Percentiles rank a stretch among this genome's conserved stretches.
Conservation (phyloP, 768 basidiomycete genomes). For the Termitomyces sp. region DNA sequence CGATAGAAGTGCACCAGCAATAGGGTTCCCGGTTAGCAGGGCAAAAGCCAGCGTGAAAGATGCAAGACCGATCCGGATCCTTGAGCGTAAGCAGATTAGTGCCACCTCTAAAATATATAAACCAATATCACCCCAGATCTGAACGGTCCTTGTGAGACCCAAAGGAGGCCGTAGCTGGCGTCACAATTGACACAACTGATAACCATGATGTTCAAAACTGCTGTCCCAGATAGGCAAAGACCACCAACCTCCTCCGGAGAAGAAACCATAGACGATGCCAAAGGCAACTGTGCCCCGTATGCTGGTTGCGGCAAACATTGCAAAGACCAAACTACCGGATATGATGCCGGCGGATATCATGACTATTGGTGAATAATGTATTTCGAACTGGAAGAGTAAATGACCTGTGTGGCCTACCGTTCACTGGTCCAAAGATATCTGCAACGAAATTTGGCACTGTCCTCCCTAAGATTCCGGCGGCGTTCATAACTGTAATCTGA, state of each 20-base stretch:
- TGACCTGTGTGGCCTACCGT: slow-evolving; percentile 25
- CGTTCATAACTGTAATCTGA: slow-evolving; percentile 49
- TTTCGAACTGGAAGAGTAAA: background rate
- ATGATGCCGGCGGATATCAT: slow-evolving; percentile 35
- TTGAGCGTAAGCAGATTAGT: slow-evolving; percentile 11
- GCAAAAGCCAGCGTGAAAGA: slow-evolving; percentile 40
- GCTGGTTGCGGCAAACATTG: slow-evolving; percentile 40
- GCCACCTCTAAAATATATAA: background rate
- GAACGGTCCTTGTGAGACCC: slow-evolving; percentile 32
- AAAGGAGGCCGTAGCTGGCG: slow-evolving; percentile 33
- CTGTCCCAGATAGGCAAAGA: background rate
- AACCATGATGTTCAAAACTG: background rate
- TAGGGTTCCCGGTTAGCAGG: slow-evolving; percentile 43
- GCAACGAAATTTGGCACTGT: slow-evolving; percentile 51
- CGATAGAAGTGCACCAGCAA: slow-evolving; percentile 44
- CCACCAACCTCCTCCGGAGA: slow-evolving; percentile 45
- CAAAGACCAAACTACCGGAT: slow-evolving; percentile 41
- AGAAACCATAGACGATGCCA: slow-evolving; percentile 47
- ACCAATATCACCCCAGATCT: slow-evolving; percentile 35
- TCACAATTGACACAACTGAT: slow-evolving; percentile 33
- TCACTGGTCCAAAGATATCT: slow-evolving; percentile 44
- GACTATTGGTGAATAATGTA: slow-evolving; percentile 21
- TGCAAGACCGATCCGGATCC: slow-evolving; percentile 40
- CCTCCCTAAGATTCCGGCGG: slow-evolving; percentile 50
- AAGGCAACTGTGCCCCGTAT: slow-evolving; percentile 37